Evolutionary conservation across 768 basidiomycete species (phyloP).

Genomic region (Pleurotus cornucopiae): DNA sequence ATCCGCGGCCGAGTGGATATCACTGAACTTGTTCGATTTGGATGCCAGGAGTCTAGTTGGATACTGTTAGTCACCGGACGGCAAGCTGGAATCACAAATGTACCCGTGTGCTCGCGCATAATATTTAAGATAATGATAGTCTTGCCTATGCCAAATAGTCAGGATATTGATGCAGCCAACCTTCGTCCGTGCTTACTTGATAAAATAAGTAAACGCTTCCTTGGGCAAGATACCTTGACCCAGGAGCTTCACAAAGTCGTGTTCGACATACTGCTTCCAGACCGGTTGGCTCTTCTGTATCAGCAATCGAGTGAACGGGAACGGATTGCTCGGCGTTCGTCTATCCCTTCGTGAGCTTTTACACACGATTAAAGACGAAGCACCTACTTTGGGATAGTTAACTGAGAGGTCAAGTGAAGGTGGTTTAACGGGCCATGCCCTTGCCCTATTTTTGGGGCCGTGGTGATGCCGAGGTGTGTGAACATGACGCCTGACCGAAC

Average conservation of each 20-base stretch:
- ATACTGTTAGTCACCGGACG: background rate
- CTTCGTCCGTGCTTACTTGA: constrained; percentile 51
- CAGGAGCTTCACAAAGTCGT: constrained; percentile 77
- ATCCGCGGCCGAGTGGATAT: constrained; percentile 58
- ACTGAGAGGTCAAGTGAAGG: constrained; percentile 51
- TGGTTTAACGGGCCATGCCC: constrained; percentile 90
- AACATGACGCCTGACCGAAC: constrained; percentile 59
- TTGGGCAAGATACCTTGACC: constrained; percentile 66
- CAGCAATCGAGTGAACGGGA: constrained; percentile 64
- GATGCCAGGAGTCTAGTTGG: constrained; percentile 64
- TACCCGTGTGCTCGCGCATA: constrained; percentile 82
- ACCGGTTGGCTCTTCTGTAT: constrained; percentile 49
- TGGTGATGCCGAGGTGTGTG: constrained; percentile 70
- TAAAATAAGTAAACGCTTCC: constrained; percentile 77
- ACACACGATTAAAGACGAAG: background rate
- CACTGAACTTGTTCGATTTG: constrained; percentile 63
- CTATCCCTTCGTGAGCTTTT: constrained; percentile 26
- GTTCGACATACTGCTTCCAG: constrained; percentile 78
- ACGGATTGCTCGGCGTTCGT: constrained; percentile 53
- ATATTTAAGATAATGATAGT: constrained; percentile 78
- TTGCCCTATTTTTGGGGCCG: constrained; percentile 61
- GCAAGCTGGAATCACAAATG: constrained; percentile 13
- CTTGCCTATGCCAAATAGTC: constrained; percentile 47
- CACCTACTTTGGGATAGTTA: constrained; percentile 45
- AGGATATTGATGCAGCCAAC: background rate